A percentile compares a stretch with the other conserved stretches of the same genome.
Conservation (phyloP, 2,329 filamentous ascomycete genomes). For the Penicillium sp. region DNA sequence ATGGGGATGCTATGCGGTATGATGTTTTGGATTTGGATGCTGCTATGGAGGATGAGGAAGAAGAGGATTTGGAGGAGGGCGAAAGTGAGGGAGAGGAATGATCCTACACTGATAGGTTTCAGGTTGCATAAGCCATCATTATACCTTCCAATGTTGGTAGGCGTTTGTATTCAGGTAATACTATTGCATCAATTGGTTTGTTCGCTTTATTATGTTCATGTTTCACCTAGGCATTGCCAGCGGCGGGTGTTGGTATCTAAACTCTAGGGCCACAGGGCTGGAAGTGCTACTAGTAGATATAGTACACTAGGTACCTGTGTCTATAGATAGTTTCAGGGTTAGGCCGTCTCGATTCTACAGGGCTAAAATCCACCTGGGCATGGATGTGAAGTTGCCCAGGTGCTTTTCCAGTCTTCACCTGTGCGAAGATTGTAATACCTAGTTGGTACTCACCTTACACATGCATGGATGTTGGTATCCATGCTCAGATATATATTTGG, state of each 20-base stretch:
- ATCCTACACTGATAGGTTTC: neutral
- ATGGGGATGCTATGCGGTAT: slow-evolving; percentile 55
- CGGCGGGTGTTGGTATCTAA: too few species aligned
- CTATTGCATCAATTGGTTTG: too few species aligned
- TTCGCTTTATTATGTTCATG: too few species aligned
- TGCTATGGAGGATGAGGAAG: slow-evolving; percentile 29
- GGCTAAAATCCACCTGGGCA: too few species aligned
- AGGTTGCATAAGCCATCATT: neutral
- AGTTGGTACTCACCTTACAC: neutral
- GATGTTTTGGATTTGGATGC: slow-evolving; percentile 58
- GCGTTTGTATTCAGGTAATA: neutral
- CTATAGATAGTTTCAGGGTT: too few species aligned
- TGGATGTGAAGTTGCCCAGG: too few species aligned
- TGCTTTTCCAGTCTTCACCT: too few species aligned
- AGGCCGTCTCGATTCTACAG: too few species aligned
- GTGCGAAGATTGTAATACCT: too few species aligned
- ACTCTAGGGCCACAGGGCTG: too few species aligned
- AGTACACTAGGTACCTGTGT: too few species aligned
- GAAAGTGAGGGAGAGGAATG: neutral
- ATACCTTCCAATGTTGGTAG: neutral
- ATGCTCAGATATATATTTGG: neutral
- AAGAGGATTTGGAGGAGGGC: neutral
- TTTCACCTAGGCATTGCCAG: too few species aligned
- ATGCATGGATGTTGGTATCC: neutral
- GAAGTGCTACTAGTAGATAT: neutral